Evolutionary conservation across 2,329 filamentous ascomycete species (phyloP), one percentile per base, ranked within the genome.

Genomic region (Fusarium buharicum): DNA sequence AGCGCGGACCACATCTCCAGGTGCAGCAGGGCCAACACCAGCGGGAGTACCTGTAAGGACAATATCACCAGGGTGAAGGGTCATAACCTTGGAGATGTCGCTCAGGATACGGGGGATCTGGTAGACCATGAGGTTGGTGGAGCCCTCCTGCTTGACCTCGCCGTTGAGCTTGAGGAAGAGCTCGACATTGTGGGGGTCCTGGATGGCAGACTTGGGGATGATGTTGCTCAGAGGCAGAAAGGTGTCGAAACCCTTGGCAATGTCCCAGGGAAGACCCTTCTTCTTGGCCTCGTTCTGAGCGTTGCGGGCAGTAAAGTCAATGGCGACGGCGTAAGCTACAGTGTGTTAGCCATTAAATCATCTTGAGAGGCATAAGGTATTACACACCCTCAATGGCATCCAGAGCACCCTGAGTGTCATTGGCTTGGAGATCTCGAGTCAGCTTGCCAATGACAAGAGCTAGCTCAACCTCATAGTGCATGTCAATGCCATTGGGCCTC

Each of bases 301-400:
- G 77, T 98, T 98, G 66, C 95, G 90, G 1, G 91, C 95, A 10
- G 95, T 99, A 92, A 99, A 96, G 79, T 99, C 95, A 72, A 99
- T 97, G 69, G 91, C 88, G 41, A 98, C 84, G 66, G 94, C 86
- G 77, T 98, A 99, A 71, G 87, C 91, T 92, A 58, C 14, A 20
- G 3, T 9, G 14, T 30, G 36, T 68, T 24, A 66, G 51, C 41
- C 34, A 53, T 33, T 22, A 30, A 16, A 22, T 17, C 11, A 13
- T 39, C 13, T 27, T 46, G 13, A 30, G 7, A 16, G 17, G 11
- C 10, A 10, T 18, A 18, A 18, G 17, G 18, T 11, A 39, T 14
- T 7, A 71, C 81, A 64, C 74, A 93, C 91, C 89, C 67, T 90
- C 87, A 75, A 98, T 93, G 36, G 92, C 88, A 71, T 92, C 91